Base-by-base conservation (phyloP, 257 asterid species). In the Penstemon eatonii region DNA sequence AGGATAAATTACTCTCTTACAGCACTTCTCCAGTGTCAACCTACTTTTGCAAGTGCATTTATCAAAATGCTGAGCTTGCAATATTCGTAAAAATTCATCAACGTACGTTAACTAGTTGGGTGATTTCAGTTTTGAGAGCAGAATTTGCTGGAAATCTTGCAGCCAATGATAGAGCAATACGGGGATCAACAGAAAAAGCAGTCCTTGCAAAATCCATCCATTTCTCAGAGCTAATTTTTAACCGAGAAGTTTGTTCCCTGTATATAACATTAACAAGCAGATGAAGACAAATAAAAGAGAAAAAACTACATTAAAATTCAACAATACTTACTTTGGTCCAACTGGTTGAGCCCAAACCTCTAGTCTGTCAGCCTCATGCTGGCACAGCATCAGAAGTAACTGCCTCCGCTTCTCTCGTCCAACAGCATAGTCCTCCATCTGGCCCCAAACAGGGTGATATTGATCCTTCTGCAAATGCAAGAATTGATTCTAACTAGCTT, bases 291-390 rank as follows among this genome's bases (percentile, higher is more conserved):
- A 67, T 65, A 65, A 63, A 59, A 57, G 60, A 56, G 55, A 69
- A 60, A 53, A 75, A 45, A 45, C 39, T 51, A 55, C n/a, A 25
- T 25, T 25, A 60, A 59, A 70, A 73, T 54, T 58, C 63, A 49
- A 66, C 11, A 65, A 70, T 55, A 18, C 57, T 78, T 89, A 94
- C 99, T 87, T 94, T 65, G 95, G 67, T 57, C 88, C 91, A 81
- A 85, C 77, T 76, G 99, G 99, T 68, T 89, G 96, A 75, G 99
- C 96, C 99, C 99, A 94, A 70, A 94, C 95, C 72, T 94, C 99
- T 81, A 94, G 99, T 74, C 99, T 88, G 79, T 94, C 98, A 60
- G 95, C 89, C 72, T 94, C 98, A 65, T 91, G 89, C 82, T 91
- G 98, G 85, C 96, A 91, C 73, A 94, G 82, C 96, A 94, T 89